Base-by-base conservation (phyloP, 208 protist species). In the Acanthamoeba castellanii region DNA sequence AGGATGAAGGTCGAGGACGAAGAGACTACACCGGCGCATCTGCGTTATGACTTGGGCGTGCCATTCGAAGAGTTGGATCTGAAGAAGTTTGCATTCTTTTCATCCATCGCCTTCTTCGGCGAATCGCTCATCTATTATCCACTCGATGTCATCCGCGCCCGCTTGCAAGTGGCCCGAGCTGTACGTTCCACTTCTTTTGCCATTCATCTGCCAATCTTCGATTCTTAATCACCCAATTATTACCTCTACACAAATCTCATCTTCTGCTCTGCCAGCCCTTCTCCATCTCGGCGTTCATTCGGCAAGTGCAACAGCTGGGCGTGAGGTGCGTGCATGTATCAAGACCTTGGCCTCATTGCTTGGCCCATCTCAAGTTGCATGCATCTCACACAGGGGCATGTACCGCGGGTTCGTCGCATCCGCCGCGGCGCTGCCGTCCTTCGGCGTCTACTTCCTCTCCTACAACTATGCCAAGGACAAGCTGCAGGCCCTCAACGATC, bases 51-150 rank as follows among this genome's bases (percentile, higher is more conserved):
- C 32, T 37, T 82, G 72, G 45, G 45, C 45, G 72, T 82, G 14
- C 72, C 72, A 13, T 82, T 82, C 20, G 72, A 13, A 20, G 37
- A 82, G 25, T 25, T 82, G 14, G 72, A 82, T 25, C 72, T 82
- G 13, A 37, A 3, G 18, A 82, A 82, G 45, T 82, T 82, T 18
- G 72, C 72, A 3, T 82, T 82, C 72, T 82, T 37, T 25, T 82
- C 72, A 3, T 42, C 72, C 9, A 13, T 82, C 72, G 45, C 37
- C 7, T 82, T 82, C 72, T 82, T 82, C 34, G 72, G 37, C 9
- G 72, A 82, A 50, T 82, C 72, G 72, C 72, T 82, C 72, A 25
- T 82, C 72, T 82, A 82, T 25, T 82, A 82, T 18, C 72, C 72
- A 18, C 72, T 82, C 45, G 72, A 82, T 37, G 72, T 82, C 72